A percentile compares a stretch with the other conserved stretches of the same genome.
Conservation (phyloP, 805 yeast genomes). For the Yamadazyma takamatsuzukensis region DNA sequence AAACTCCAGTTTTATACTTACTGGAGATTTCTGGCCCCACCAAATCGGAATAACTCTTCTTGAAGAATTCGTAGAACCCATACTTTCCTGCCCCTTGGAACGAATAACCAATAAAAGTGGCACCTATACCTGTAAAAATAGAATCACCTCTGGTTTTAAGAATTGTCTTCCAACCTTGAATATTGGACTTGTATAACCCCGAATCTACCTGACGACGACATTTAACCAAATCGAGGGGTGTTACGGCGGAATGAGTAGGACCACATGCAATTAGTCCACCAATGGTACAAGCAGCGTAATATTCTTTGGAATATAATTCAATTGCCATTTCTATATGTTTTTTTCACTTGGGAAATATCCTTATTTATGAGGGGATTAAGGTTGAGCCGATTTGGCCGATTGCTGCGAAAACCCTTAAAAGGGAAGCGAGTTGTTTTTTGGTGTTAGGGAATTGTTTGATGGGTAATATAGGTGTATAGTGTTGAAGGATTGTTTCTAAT, state of each 20-base stretch:
- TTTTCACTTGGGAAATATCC: too few relatives aligned
- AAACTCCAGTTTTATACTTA: conserved; percentile 69
- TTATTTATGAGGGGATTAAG: too few relatives aligned
- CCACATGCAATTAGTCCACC: conserved; percentile 92
- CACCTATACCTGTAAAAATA: conserved; percentile 84
- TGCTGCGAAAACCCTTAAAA: too few relatives aligned
- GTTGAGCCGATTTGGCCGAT: too few relatives aligned
- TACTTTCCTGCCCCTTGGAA: conserved; percentile 97
- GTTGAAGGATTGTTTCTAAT: too few relatives aligned
- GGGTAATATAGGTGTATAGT: too few relatives aligned
- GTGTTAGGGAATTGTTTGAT: too few relatives aligned
- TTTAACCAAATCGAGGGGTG: conserved; percentile 91
- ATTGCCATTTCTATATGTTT: conserved; percentile 35
- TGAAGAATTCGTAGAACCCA: conserved; percentile 91
- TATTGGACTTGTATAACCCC: conserved; percentile 64
- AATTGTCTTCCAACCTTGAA: conserved; percentile 80
- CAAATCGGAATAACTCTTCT: conserved; percentile 65
- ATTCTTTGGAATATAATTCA: conserved; percentile 56
- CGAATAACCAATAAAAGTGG: conserved; percentile 90
- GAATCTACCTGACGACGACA: conserved; percentile 89
- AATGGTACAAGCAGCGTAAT: conserved; percentile 67
- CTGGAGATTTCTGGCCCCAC: conserved; percentile 62
- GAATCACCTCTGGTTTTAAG: conserved; percentile 74
- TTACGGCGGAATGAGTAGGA: conserved; percentile 90
- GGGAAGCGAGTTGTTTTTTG: too few relatives aligned